Evolutionary conservation across 1,284 basidiomycete genomes (phyloP).

Genomic region (Cryptococcus amylolentus): DNA sequence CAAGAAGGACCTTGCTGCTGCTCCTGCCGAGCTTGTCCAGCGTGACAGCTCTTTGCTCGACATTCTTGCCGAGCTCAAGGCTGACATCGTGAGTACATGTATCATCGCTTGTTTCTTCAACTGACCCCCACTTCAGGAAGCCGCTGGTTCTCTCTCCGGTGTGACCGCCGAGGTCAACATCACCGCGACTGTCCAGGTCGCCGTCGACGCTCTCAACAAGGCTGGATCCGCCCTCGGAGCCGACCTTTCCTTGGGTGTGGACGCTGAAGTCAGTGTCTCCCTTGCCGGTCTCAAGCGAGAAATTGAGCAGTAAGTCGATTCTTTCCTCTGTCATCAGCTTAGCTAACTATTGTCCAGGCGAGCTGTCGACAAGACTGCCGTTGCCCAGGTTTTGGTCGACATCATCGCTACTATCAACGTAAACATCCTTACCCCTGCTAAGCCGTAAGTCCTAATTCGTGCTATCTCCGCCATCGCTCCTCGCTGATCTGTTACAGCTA

Average conservation of each 20-base stretch:
- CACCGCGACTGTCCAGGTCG: slow-evolving; percentile 8
- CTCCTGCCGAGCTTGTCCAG: neutral
- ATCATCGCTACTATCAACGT: neutral
- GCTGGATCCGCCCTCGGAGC: slow-evolving; percentile 12
- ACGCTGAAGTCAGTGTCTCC: slow-evolving; percentile 4
- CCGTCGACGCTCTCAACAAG: slow-evolving; percentile 12
- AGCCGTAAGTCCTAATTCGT: neutral
- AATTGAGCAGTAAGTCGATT: too few species aligned
- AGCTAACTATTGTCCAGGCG: neutral
- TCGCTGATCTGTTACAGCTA: neutral
- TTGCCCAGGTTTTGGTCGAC: neutral
- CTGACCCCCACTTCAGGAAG: neutral
- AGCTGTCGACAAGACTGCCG: neutral
- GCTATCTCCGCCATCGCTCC: too few species aligned
- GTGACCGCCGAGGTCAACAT: slow-evolving; percentile 7
- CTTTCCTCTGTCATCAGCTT: too few species aligned
- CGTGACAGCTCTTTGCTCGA: slow-evolving; percentile 8
- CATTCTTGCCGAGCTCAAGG: slow-evolving; percentile 11
- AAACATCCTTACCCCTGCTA: neutral
- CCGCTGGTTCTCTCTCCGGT: neutral
- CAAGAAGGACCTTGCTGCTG: neutral
- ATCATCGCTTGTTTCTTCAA: neutral
- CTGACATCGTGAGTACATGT: slow-evolving; percentile 7
- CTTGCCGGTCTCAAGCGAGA: neutral
- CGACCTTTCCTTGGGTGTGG: slow-evolving; percentile 9